Conservation (phyloP, 164 flowering plant genomes). For the Brasenia schreberi region DNA sequence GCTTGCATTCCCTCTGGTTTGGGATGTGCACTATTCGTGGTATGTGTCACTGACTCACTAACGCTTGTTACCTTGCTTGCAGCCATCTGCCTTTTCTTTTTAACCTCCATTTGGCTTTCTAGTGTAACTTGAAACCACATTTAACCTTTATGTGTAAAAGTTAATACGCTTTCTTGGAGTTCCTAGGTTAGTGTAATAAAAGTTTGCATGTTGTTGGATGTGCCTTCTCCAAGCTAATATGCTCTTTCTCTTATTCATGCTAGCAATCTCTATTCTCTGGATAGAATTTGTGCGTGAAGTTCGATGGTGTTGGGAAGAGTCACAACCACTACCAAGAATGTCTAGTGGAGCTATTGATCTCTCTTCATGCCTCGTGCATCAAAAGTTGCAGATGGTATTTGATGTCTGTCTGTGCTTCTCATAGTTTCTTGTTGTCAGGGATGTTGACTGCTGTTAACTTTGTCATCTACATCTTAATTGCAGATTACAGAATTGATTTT, state of each 20-base stretch:
- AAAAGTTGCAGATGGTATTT: conserved; percentile 88
- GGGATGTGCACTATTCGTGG: conserved; percentile 94
- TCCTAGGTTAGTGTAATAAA: no score
- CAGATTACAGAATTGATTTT: no score
- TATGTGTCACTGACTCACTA: conserved; percentile 16
- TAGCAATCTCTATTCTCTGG: conserved; percentile 91
- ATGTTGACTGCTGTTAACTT: no score
- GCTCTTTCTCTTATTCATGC: neutral
- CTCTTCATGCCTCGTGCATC: conserved; percentile 79
- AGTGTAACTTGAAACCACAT: no score
- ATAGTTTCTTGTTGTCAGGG: neutral
- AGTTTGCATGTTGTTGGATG: no score
- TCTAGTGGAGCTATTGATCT: conserved; percentile 56
- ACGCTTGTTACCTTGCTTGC: neutral
- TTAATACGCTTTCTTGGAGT: no score
- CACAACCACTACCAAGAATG: conserved; percentile 77
- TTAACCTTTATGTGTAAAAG: no score
- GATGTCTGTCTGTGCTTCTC: neutral
- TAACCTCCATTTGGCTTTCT: no score
- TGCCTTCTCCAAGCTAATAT: neutral
- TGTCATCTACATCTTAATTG: no score
- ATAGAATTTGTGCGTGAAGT: conserved; percentile 94
- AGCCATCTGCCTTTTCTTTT: neutral
- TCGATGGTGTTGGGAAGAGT: conserved; percentile 99
- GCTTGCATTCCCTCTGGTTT: conserved; percentile 82